A percentile compares a stretch with the other conserved stretches of the same genome.
phyloP scores from a whole-genome alignment of 73 alveolate species.

The Tetrahymena malaccensis region DNA sequence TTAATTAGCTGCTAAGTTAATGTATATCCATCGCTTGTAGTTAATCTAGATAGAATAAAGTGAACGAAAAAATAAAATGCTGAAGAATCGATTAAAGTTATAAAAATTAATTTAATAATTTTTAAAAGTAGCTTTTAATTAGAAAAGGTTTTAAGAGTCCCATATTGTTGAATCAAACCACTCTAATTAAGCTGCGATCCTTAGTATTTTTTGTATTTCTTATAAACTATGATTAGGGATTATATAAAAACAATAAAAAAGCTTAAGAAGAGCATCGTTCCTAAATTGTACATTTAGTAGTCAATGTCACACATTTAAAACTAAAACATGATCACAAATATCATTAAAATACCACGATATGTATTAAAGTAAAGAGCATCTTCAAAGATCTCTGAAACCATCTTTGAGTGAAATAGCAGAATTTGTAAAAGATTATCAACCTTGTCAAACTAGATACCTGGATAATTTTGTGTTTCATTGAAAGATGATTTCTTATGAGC shows the following conservation, averaged over 20 bases:
- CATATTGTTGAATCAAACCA: neutral
- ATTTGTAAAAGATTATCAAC: neutral
- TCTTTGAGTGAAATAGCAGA: neutral
- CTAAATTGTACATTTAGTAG: neutral
- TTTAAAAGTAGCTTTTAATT: neutral
- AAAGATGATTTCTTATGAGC: neutral
- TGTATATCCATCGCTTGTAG: neutral
- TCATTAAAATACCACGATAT: neutral
- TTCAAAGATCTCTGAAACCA: neutral
- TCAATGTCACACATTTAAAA: neutral
- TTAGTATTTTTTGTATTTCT: neutral
- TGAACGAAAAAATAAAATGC: neutral
- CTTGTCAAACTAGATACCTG: neutral
- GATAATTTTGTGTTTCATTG: neutral
- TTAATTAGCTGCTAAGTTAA: neutral
- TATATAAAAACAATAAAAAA: neutral
- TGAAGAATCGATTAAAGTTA: neutral
- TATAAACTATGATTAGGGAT: neutral
- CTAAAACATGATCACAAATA: neutral
- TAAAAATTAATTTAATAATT: neutral
- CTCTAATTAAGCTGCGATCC: neutral
- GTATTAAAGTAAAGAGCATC: neutral
- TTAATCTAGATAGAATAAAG: neutral
- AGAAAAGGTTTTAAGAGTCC: neutral
- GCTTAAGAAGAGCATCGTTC: neutral